phyloP scores from a whole-genome alignment of 176 grass and related monocot genomes.

The Coix lacrymajobi region DNA sequence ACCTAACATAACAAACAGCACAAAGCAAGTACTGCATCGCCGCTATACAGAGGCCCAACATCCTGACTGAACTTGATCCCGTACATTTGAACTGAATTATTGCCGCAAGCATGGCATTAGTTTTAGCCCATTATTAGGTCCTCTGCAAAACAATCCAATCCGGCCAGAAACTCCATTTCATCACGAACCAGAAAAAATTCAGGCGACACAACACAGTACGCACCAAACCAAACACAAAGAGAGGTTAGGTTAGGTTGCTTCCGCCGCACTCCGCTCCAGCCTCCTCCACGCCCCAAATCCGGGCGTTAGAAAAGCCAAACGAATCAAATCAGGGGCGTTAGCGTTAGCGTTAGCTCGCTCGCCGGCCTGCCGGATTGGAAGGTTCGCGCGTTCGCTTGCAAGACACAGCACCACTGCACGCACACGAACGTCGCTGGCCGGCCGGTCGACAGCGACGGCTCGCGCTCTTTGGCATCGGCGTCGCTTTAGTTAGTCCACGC shows the following conservation, averaged over 20 bases:
- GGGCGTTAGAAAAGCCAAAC: constrained; percentile 2
- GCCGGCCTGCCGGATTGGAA: background rate
- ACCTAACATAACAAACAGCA: background rate
- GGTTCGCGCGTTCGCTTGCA: constrained; percentile 29
- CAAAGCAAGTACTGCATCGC: background rate
- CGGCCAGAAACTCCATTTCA: background rate
- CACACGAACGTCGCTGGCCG: background rate
- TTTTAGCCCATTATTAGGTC: too few species aligned
- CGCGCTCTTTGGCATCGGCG: background rate
- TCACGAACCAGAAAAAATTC: background rate
- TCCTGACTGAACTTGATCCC: background rate
- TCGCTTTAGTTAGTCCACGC: constrained; percentile 20
- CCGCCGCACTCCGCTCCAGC: background rate
- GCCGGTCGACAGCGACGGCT: constrained; percentile 12
- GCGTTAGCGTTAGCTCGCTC: background rate
- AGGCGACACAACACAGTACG: background rate
- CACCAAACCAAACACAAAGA: background rate
- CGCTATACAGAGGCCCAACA: background rate
- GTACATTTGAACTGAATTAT: background rate
- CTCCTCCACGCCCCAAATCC: background rate
- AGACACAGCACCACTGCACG: constrained; percentile 12
- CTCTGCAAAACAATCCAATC: background rate
- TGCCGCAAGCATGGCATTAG: background rate
- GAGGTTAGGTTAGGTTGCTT: constrained; percentile 8
- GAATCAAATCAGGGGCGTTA: background rate